Evolutionary conservation across 352 stramenopile genomes (phyloP), one percentile per base, ranked within the genome.

Genomic region (Blastocystis sp.): DNA sequence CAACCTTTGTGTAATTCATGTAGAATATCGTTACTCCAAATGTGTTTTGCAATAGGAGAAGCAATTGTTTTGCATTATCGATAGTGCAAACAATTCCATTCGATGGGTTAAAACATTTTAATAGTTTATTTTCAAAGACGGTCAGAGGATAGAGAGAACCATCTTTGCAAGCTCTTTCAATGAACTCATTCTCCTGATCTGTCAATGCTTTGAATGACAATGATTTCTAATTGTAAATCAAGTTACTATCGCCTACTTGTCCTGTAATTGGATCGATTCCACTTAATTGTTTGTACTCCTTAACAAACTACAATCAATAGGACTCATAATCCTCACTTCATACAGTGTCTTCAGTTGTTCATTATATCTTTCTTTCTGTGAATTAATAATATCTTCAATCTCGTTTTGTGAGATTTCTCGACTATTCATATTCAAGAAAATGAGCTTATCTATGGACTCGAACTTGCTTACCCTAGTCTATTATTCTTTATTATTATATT

Each of bases 191-290:
- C 51, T 84, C 73, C 17, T 48, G 27, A 54, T 66, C 48, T 35
- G 48, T 42, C 0, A 84, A 27, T 17, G n/a, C 17, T 44, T 37
- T 15, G n/a, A 84, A 68, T 17, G 51, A 58, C 13, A 84, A 24
- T 35, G 53, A 66, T 84, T 68, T 84, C 73, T 84, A 84, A n/a
- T 30, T 5, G 15, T 53, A 17, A 53, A 3, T n/a, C 35, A 0
- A 48, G 3, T 37, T 19, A 3, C 42, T 0, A n/a, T 17, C 13
- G 0, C 1, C 1, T 66, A 84, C 73, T 44, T 84, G 73, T 19
- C 73, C 73, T 5, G 73, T 68, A 33, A 84, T 66, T n/a, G 73
- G 73, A 66, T 84, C 68, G 27, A 84, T 60, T 24, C 73, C 73
- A 17, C 44, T 84, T 37, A 66, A 7, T 15, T 17, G 19, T 33